Conservation (phyloP, 305 asterid species). For the Ilex paraguariensis region DNA sequence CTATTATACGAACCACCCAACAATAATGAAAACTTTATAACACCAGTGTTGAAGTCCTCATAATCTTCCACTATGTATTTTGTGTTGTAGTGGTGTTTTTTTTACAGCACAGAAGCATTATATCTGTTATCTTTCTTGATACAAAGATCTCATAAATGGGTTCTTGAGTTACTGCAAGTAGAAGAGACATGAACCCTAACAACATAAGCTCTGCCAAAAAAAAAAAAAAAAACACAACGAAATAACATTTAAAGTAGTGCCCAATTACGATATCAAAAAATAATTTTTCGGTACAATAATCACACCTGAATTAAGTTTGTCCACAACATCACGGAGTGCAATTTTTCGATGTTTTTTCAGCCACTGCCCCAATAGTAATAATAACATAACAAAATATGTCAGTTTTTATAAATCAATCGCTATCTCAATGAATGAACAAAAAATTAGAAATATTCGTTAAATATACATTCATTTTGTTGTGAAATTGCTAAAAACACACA, state of each 20-base stretch:
- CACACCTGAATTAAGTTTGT: constrained; percentile 17
- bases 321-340: constrained; percentile 20
- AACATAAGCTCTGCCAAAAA: no score
- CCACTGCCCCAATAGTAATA: constrained; percentile 6
- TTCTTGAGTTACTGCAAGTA: constrained; percentile 24
- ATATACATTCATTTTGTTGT: no score
- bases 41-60: background rate
- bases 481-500: no score
- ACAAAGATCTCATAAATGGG: constrained; percentile 23
- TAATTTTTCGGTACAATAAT: background rate
- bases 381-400: no score
- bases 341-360: constrained; percentile 13
- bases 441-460: no score
- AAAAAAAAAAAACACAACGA: background rate
- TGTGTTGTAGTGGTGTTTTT: background rate
- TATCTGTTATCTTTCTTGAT: constrained; percentile 17
- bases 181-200: constrained; percentile 37
- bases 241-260: no score
- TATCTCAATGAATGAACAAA: no score
- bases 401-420: no score
- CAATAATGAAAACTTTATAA: no score
- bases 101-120: constrained; percentile 30
- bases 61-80: constrained; percentile 4
- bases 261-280: background rate
- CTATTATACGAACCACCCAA: background rate